A percentile compares a stretch with the other conserved stretches of the same genome.
Conservation (phyloP, 2,329 filamentous ascomycete genomes). For the Rosellinia necatrix region DNA sequence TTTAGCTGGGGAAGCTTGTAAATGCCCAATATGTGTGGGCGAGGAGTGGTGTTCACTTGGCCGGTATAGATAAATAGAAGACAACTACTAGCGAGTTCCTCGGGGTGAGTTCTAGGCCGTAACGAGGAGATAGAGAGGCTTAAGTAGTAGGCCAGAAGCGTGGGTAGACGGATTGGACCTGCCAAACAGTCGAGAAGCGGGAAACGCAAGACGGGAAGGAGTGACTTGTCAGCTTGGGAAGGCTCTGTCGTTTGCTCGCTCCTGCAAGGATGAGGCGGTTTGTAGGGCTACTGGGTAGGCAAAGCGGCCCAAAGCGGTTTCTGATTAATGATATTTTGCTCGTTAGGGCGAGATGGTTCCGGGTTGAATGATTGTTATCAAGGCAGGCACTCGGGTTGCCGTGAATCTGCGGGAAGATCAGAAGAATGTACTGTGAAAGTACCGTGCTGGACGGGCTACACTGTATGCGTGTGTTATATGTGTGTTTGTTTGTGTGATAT, state of each 20-base stretch:
- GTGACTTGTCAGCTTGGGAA: conserved; percentile 13
- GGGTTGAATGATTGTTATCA: neutral
- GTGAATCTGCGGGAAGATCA: neutral
- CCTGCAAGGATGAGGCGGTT: conserved; percentile 29
- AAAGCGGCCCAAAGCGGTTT: conserved; percentile 3
- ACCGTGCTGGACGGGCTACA: too few species aligned
- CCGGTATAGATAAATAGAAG: neutral
- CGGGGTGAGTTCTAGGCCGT: conserved; percentile 15
- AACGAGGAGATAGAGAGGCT: conserved; percentile 25
- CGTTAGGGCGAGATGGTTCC: neutral
- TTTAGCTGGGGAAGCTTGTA: neutral
- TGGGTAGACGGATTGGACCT: neutral
- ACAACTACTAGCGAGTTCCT: conserved; percentile 4
- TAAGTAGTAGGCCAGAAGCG: conserved; percentile 32
- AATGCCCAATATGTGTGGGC: neutral
- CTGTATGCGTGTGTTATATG: too few species aligned
- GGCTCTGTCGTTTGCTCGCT: conserved; percentile 23
- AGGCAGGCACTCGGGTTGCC: too few species aligned
- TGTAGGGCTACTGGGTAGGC: conserved; percentile 29
- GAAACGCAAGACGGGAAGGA: conserved; percentile 7
- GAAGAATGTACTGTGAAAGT: too few species aligned
- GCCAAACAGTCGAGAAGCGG: conserved; percentile 9
- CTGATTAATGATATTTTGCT: conserved; percentile 2
- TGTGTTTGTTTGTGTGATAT: too few species aligned
- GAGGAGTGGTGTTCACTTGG: conserved; percentile 2